phyloP scores from a whole-genome alignment of 2,329 filamentous ascomycete species.

The Anisogramma anomala region DNA sequence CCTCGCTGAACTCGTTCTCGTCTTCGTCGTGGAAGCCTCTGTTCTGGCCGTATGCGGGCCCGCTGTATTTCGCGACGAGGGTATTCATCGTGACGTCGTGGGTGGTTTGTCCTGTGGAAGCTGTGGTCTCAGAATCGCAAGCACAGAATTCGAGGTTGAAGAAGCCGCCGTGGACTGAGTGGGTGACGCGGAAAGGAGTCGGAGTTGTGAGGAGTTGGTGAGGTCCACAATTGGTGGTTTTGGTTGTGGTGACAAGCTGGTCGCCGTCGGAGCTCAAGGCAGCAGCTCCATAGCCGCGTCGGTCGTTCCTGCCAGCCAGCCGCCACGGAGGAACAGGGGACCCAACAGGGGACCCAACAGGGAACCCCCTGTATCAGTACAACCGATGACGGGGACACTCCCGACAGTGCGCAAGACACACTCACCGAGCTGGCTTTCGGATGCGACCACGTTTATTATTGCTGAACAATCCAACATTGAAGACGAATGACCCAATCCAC shows the following conservation, averaged over 20 bases:
- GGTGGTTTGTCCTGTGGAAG: conserved; percentile 54
- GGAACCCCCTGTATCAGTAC: not conserved
- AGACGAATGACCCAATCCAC: not conserved
- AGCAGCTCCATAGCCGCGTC: conserved; percentile 15
- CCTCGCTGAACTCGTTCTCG: conserved; percentile 59
- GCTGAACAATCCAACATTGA: too few relatives aligned
- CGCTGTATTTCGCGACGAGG: conserved; percentile 84
- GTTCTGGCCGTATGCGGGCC: conserved; percentile 58
- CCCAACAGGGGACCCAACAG: too few relatives aligned
- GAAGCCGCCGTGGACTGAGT: not conserved
- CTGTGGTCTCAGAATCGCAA: conserved; percentile 53
- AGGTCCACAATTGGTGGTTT: conserved; percentile 1
- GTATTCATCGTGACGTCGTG: conserved; percentile 58
- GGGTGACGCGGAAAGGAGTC: not conserved
- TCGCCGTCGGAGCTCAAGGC: conserved; percentile 14
- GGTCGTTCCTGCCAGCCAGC: conserved; percentile 10
- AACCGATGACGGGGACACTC: not conserved
- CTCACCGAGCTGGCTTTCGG: too few relatives aligned
- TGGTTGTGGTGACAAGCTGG: conserved; percentile 6
- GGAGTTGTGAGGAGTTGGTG: not conserved
- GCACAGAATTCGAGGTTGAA: not conserved
- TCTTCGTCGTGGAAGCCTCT: conserved; percentile 63
- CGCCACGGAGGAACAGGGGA: too few relatives aligned
- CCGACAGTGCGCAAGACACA: not conserved
- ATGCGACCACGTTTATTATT: too few relatives aligned